These are phyloP conservation scores for Tilletiopsis washingtonensis DNA, from an alignment of 1,284 basidiomycete species.

Conservation along the genomic window DNA sequence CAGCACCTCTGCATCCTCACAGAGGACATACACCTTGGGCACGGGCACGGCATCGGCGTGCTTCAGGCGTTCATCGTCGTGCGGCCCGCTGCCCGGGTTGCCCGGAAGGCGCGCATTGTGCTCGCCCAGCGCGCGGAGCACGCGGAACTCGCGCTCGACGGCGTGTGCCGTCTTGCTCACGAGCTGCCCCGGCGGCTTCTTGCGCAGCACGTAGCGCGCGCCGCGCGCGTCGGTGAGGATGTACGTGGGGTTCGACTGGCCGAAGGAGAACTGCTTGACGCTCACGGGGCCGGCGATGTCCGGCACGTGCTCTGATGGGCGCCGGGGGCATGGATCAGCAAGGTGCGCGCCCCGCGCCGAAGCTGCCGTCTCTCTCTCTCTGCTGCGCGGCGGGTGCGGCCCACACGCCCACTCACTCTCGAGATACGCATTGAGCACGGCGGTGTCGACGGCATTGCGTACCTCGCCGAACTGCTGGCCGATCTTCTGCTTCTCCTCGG, in stretches of 20 bases:
- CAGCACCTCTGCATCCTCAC: constrained; percentile 59
- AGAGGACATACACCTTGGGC: constrained; percentile 74
- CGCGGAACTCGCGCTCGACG: constrained; percentile 80
- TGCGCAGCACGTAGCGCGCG: constrained; percentile 73
- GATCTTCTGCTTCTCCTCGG: too few species aligned
- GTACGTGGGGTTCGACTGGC: constrained; percentile 81
- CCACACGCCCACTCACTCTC: constrained; percentile 8
- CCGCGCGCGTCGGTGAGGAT: constrained; percentile 69
- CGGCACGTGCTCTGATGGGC: constrained; percentile 52
- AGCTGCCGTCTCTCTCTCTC: too few species aligned
- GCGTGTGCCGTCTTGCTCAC: constrained; percentile 85
- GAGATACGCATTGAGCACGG: constrained; percentile 55
- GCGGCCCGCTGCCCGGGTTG: neutral
- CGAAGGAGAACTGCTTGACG: constrained; percentile 78
- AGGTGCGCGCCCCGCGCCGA: too few species aligned
- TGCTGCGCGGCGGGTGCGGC: too few species aligned
- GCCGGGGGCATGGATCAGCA: too few species aligned
- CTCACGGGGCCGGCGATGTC: constrained; percentile 61
- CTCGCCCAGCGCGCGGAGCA: constrained; percentile 57
- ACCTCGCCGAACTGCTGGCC: constrained; percentile 40
- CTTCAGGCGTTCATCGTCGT: neutral
- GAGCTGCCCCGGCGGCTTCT: constrained; percentile 82
- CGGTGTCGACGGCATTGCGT: constrained; percentile 6
- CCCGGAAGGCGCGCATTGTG: constrained; percentile 14
- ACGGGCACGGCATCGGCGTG: constrained; percentile 62